Evolutionary conservation across 2,329 filamentous ascomycete species (phyloP).

Genomic region (Ophiostoma tasmaniense): DNA sequence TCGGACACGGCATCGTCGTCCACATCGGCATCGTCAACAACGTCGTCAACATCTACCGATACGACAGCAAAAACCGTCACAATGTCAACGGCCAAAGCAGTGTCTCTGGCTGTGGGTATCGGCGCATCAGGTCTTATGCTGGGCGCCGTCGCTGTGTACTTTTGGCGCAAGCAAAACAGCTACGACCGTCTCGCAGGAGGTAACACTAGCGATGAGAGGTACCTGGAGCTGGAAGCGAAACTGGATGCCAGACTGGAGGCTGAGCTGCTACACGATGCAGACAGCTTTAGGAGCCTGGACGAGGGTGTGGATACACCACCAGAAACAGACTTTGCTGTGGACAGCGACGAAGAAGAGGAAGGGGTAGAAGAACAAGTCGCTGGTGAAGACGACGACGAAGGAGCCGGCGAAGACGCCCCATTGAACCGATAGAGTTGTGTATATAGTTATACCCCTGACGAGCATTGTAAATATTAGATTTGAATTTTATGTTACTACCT

Average conservation of each 20-base stretch:
- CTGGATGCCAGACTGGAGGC: constrained; percentile 2
- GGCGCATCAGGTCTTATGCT: neutral
- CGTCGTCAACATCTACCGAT: neutral
- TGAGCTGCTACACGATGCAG: neutral
- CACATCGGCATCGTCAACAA: neutral
- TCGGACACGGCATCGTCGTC: neutral
- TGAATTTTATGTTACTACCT: neutral
- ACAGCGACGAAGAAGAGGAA: constrained; percentile 5
- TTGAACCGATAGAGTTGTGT: neutral
- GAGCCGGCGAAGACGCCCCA: neutral
- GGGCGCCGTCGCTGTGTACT: neutral
- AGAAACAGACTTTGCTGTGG: neutral
- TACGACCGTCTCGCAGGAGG: neutral
- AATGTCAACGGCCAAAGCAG: neutral
- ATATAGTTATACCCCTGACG: neutral
- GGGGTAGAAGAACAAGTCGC: neutral
- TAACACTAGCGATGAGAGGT: neutral
- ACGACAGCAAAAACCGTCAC: neutral
- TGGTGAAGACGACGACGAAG: neutral
- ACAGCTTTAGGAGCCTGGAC: neutral
- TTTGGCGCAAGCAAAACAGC: neutral
- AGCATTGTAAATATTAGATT: neutral
- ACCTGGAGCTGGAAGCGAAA: constrained; percentile 3
- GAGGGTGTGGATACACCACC: neutral
- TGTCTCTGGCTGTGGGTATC: neutral